Percentiles rank a stretch among this genome's conserved stretches.
Conservation (phyloP, 1,284 basidiomycete genomes). For the Ceratobasidium sp. region DNA sequence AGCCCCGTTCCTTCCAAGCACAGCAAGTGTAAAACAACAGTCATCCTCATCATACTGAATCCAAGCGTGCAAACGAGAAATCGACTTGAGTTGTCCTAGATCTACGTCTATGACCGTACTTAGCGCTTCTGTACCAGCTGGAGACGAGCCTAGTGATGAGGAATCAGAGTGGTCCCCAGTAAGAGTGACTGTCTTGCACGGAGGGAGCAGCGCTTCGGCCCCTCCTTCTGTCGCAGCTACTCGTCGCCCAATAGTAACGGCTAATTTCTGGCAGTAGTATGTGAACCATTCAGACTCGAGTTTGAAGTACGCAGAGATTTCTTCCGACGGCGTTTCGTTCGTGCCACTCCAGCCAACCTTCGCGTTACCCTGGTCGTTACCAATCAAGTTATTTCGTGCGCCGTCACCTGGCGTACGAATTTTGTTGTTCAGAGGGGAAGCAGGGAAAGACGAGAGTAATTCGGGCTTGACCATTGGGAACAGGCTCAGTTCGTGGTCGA, state of each 20-base stretch:
- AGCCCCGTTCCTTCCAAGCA: slow-evolving; percentile 95
- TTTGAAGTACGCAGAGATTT: slow-evolving; percentile 93
- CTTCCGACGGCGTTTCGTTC: slow-evolving; percentile 36
- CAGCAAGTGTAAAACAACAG: slow-evolving; percentile 90
- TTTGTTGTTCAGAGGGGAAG: too few species aligned
- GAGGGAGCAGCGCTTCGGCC: slow-evolving; percentile 14
- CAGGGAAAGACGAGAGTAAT: too few species aligned
- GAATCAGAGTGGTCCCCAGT: slow-evolving; percentile 59
- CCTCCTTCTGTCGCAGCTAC: slow-evolving; percentile 49
- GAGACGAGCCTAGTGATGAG: slow-evolving; percentile 59
- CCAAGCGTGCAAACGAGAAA: slow-evolving; percentile 95
- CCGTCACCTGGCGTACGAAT: too few species aligned
- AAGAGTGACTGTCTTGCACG: slow-evolving; percentile 45
- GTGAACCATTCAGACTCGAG: slow-evolving; percentile 93
- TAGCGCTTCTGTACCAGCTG: background rate
- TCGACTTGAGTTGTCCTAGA: slow-evolving; percentile 95
- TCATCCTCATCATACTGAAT: slow-evolving; percentile 92
- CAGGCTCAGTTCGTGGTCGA: too few species aligned
- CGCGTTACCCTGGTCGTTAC: background rate
- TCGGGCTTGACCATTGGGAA: too few species aligned
- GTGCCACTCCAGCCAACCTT: slow-evolving; percentile 1
- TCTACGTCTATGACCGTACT: slow-evolving; percentile 84
- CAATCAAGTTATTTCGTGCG: too few species aligned
- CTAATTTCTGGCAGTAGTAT: slow-evolving; percentile 86
- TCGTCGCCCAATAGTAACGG: slow-evolving; percentile 76